Evolutionary conservation across 805 yeast species (phyloP), one percentile per base, ranked within the genome.

Genomic region (Saturnispora besseyi): DNA sequence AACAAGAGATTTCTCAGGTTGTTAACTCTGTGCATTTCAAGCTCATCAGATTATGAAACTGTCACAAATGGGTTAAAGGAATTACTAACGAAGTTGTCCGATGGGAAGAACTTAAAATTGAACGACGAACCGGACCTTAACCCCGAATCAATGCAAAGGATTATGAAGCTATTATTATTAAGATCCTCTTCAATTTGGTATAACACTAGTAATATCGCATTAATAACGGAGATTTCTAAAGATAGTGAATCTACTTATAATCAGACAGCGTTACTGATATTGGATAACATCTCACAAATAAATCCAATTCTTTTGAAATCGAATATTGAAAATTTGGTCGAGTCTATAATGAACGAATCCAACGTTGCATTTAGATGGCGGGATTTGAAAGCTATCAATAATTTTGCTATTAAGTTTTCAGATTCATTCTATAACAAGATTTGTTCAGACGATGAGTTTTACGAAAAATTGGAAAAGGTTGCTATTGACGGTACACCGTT

Each of bases 31-130:
- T 79, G 84, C 53, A 69, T 79, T 6, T 66, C 78, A 2, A 28
- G 44, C 15, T 81, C 78, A 3, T 75, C 82, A 2, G 84, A 82
- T 46, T 82, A 78, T 59, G 70, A 67, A 28, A 76, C 84, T 0
- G 74, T 87, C 3, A 68, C 70, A 32, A 83, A 76, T 49, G 76
- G 89, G 7, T 71, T 82, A 48, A 78, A 75, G 51, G 95, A 87
- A 59, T 62, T 88, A 9, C 64, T 79, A 26, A 69, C 66, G 5
- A 79, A 82, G 57, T 54, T 84, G 5, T 64, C 67, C 7, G 87
- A 82, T 48, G 60, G 77, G 0, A 79, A 79, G 50, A 30, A 40
- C 26, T 32, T 51, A 8, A 67, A 70, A 41, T 67, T 79, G 45
- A 62, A 45, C 63, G 51, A 50, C n/a, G 54, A 49, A 31, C 52